These are phyloP conservation scores for Cymbopogon citratus DNA, from an alignment of 176 grass and related monocot genomes.

Conservation along the genomic window DNA sequence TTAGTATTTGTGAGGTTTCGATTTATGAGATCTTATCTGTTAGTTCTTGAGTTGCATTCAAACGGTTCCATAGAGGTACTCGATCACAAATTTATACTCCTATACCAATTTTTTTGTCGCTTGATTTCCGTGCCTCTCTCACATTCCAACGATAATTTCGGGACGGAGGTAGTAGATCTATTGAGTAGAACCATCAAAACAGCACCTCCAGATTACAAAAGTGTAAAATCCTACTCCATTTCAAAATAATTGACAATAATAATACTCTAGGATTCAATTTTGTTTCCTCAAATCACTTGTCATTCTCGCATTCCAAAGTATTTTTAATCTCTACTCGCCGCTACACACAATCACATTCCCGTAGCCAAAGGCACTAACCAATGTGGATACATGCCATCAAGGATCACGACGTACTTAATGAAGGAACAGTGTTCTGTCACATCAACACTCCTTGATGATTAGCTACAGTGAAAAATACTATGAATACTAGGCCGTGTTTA, in stretches of 20 bases:
- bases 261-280: background rate
- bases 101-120: no score
- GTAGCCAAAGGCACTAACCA: background rate
- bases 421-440: background rate
- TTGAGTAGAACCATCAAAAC: background rate
- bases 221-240: no score
- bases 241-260: no score
- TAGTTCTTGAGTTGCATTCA: background rate
- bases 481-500: no score
- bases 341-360: background rate
- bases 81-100: background rate
- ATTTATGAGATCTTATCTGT: background rate
- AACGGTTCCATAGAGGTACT: background rate
- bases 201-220: no score
- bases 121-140: no score
- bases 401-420: background rate
- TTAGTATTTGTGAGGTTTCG: background rate
- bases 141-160: no score
- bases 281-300: background rate
- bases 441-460: background rate
- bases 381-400: background rate
- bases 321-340: background rate
- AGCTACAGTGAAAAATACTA: background rate
- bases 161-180: no score
- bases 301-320: background rate